Conservation (phyloP, 495 filamentous ascomycete genomes). For the Staphylotrichum longicolle region DNA sequence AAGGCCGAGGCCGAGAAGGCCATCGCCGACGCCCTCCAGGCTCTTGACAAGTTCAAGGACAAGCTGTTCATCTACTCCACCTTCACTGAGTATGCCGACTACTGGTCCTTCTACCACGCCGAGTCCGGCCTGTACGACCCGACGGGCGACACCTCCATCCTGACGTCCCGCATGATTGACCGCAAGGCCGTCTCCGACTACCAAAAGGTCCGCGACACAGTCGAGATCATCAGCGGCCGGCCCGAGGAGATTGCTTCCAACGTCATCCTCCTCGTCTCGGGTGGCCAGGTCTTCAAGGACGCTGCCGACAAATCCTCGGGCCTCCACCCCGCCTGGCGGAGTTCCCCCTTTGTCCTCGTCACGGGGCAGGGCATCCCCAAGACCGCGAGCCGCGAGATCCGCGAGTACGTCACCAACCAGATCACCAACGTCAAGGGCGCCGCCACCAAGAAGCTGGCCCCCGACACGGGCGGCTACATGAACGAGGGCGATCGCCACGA, state of each 20-base stretch:
- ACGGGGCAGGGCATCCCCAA: constrained; percentile 13
- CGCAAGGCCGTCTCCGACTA: constrained; percentile 12
- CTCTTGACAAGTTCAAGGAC: constrained; percentile 14
- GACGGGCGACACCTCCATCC: constrained; percentile 7
- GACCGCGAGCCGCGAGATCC: not conserved
- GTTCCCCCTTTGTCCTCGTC: constrained; percentile 8
- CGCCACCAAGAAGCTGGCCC: constrained; percentile 24
- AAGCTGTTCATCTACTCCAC: constrained; percentile 6
- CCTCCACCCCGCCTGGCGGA: constrained; percentile 17
- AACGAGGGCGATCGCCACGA: constrained; percentile 54
- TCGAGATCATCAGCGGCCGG: constrained; percentile 12
- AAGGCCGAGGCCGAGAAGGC: constrained; percentile 3
- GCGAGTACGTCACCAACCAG: constrained; percentile 2
- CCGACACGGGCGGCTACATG: constrained; percentile 43
- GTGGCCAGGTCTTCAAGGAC: constrained; percentile 15
- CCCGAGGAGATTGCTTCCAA: constrained; percentile 13
- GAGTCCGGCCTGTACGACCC: constrained; percentile 16
- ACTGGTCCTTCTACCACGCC: constrained; percentile 20
- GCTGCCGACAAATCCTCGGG: constrained; percentile 11
- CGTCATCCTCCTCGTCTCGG: constrained; percentile 18
- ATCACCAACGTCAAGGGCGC: constrained; percentile 12
- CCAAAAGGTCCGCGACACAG: constrained; percentile 3
- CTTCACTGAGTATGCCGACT: constrained; percentile 16
- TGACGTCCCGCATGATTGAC: constrained; percentile 12
- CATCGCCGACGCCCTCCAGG: not conserved